Evolutionary conservation across 2,329 filamentous ascomycete species (phyloP).

Genomic region (Rasamsonia emersonii): DNA sequence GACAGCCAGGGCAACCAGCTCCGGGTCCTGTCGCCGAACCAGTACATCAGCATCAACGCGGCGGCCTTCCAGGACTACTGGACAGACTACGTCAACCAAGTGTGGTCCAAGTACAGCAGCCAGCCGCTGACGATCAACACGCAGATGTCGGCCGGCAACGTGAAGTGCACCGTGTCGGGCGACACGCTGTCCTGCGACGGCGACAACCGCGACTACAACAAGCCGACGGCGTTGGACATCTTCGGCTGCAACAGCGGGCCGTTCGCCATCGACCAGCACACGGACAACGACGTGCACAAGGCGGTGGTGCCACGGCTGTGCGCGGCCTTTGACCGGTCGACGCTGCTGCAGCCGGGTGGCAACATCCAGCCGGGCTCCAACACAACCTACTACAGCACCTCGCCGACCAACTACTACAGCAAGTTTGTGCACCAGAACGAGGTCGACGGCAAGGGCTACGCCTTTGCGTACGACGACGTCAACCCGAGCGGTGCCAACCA

Average conservation of each 20-base stretch:
- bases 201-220: constrained; percentile 37
- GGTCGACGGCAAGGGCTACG: constrained; percentile 53
- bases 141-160: constrained; percentile 44
- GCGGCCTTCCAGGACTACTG: constrained; percentile 46
- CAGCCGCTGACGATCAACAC: constrained; percentile 45
- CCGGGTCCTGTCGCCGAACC: constrained; percentile 48
- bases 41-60: constrained; percentile 37
- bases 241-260: constrained; percentile 46
- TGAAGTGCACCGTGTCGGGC: constrained; percentile 36
- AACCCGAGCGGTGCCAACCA: constrained; percentile 49
- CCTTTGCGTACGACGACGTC: constrained; percentile 62
- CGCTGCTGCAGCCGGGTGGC: constrained; percentile 40
- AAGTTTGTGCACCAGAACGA: constrained; percentile 52
- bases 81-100: constrained; percentile 41
- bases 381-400: constrained; percentile 37
- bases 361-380: constrained; percentile 37
- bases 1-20: constrained; percentile 29
- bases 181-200: constrained; percentile 32
- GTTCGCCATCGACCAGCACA: constrained; percentile 26
- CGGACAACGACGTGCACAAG: constrained; percentile 34
- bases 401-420: constrained; percentile 39
- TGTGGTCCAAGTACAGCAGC: constrained; percentile 44
- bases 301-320: constrained; percentile 43
- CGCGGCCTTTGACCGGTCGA: constrained; percentile 44
- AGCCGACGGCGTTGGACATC: constrained; percentile 39